Base-by-base conservation (phyloP, 805 yeast genomes). In the Cyberlindnera sargentensis region DNA sequence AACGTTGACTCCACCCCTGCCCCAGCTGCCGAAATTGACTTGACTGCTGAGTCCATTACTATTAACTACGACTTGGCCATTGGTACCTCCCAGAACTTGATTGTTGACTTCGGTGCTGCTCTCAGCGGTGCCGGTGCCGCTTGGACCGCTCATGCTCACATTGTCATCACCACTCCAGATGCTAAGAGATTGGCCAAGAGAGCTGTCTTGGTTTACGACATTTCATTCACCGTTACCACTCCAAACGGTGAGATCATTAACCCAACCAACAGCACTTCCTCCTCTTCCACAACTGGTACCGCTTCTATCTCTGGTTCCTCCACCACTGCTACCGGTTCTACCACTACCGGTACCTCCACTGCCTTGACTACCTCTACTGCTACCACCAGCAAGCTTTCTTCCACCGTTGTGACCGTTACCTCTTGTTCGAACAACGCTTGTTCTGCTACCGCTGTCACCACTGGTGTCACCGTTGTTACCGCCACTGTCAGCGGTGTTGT, bases 381-480 rank as follows among this genome's bases (percentile, higher is more conserved):
- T 37, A 48, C 59, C 34, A 52, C 39, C 8, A 37, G 30, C 29
- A 37, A 48, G 5, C 34, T 39, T 23, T 41, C 51, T 8, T 42
- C 51, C 30, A 45, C 51, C 29, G 43, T 41, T n/a, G 37, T 46
- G 29, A 49, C 50, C 10, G 24, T 47, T 25, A 64, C 68, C 25
- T 56, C 61, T n/a, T 63, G 67, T 47, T 46, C 55, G 8, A 50
- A 51, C 42, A 51, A 60, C 43, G 44, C 42, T 25, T 63, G 67
- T 40, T 48, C 61, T 33, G 61, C 63, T 33, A 39, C 44, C 8
- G 49, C 53, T 34, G 43, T 60, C 23, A 49, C 54, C 28, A 58
- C 62, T 31, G 49, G 50, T 27, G 44, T 58, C 20, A 57, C 68
- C 32, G 62, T 67, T 35, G 57, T 61, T 15, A 61, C 67, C 6